phyloP scores from a whole-genome alignment of 2,329 filamentous ascomycete species.

The Pseudocercospora fuligena region DNA sequence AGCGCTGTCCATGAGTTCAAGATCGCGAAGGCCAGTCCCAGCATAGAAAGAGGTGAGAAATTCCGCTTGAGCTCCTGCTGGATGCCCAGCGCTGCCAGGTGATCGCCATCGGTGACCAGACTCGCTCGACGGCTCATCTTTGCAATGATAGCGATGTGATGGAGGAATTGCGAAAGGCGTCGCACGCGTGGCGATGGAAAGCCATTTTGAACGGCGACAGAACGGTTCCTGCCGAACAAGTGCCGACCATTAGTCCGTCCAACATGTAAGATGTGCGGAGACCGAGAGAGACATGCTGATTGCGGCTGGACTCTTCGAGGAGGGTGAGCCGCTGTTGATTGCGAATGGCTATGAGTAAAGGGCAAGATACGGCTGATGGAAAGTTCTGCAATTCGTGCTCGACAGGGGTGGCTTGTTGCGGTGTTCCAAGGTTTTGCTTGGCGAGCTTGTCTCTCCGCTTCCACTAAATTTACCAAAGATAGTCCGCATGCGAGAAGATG shows the following conservation, averaged over 20 bases:
- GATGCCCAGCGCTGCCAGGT: slow-evolving; percentile 62
- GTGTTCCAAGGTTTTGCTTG: slow-evolving; percentile 2
- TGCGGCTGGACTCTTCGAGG: not conserved
- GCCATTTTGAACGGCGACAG: slow-evolving; percentile 14
- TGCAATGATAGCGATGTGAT: not conserved
- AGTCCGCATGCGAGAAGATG: too few relatives aligned
- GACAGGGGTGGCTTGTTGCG: slow-evolving; percentile 3
- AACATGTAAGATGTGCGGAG: not conserved
- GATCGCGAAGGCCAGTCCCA: slow-evolving; percentile 66
- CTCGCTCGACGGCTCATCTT: slow-evolving; percentile 21
- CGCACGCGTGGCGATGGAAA: slow-evolving; percentile 2
- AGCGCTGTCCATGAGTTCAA: slow-evolving; percentile 68
- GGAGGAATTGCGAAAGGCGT: not conserved
- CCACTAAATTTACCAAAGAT: too few relatives aligned
- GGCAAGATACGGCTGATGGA: not conserved
- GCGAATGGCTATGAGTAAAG: slow-evolving; percentile 4
- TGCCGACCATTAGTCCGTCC: not conserved
- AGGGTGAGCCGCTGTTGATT: not conserved
- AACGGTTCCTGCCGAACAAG: slow-evolving; percentile 1
- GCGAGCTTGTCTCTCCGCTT: slow-evolving; percentile 3
- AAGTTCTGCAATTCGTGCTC: not conserved
- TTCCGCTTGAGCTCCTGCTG: slow-evolving; percentile 63
- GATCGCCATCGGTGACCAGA: slow-evolving; percentile 50
- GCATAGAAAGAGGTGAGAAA: slow-evolving; percentile 64
- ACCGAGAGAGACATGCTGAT: not conserved